Evolutionary conservation across 164 flowering plant genomes (phyloP).

Genomic region (Stephania japonica): DNA sequence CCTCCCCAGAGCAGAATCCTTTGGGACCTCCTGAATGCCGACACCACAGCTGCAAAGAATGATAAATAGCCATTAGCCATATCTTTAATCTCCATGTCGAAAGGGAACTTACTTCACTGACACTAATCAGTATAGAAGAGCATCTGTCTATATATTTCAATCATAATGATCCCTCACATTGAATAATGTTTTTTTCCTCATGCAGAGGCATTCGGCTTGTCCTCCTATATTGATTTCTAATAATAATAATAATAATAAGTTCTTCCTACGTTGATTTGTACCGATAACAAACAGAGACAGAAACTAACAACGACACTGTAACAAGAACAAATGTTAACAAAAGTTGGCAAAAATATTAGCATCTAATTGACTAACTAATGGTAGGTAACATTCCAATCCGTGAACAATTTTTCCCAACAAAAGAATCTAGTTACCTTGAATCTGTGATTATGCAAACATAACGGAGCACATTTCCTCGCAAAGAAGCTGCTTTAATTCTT

Average conservation of each 20-base stretch:
- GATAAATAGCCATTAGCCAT: not conserved
- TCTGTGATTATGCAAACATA: conserved; percentile 79
- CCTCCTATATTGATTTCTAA: no score
- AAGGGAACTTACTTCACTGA: not conserved
- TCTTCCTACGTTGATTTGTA: not conserved
- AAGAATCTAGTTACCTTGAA: conserved; percentile 47
- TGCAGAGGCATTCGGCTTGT: no score
- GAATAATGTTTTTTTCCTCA: no score
- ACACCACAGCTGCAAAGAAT: conserved; percentile 57
- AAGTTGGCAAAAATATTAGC: no score
- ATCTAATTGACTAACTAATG: no score
- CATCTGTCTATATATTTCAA: not conserved
- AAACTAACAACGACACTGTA: no score
- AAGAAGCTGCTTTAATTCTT: conserved; percentile 55
- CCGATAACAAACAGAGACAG: not conserved
- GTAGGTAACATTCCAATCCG: no score
- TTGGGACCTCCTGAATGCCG: conserved; percentile 79
- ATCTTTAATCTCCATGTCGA: not conserved
- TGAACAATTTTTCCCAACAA: not conserved
- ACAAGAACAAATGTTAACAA: no score
- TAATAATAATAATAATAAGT: not conserved
- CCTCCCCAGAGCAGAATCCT: conserved; percentile 74
- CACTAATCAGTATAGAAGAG: not conserved
- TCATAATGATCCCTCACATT: not conserved
- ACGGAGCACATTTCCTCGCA: conserved; percentile 76